A percentile compares a stretch with the other conserved stretches of the same genome.
Evolutionary conservation across 805 yeast species (phyloP).

Genomic region (Torulaspora quercuum): DNA sequence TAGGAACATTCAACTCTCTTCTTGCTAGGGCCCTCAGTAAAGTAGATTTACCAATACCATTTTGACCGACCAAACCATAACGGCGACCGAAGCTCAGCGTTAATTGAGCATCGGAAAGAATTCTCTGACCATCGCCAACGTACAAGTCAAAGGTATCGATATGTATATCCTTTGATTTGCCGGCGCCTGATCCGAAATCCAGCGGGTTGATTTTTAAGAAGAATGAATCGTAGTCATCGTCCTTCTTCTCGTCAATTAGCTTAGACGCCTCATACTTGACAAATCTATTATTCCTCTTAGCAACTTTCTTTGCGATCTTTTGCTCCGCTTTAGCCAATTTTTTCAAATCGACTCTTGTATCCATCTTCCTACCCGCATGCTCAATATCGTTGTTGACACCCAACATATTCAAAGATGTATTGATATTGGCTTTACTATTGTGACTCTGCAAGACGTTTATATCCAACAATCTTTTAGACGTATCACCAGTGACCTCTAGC

Average conservation of each 20-base stretch:
- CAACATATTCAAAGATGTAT: slow-evolving; percentile 69
- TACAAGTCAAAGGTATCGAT: slow-evolving; percentile 88
- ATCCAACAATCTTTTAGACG: slow-evolving; percentile 81
- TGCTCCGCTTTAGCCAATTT: slow-evolving; percentile 96
- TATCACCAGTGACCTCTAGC: slow-evolving; percentile 75
- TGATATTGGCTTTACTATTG: slow-evolving; percentile 62
- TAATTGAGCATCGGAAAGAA: slow-evolving; percentile 80
- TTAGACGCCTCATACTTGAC: slow-evolving; percentile 94
- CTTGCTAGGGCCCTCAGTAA: slow-evolving; percentile 84
- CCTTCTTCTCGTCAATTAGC: slow-evolving; percentile 60
- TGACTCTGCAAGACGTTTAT: slow-evolving; percentile 66
- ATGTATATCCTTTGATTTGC: slow-evolving; percentile 95
- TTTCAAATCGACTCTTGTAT: slow-evolving; percentile 92
- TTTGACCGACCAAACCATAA: slow-evolving; percentile 96
- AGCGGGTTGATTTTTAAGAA: slow-evolving; percentile 93
- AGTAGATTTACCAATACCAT: slow-evolving; percentile 99
- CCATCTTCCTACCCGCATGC: slow-evolving; percentile 86
- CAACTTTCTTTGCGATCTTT: slow-evolving; percentile 95
- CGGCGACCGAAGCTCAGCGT: slow-evolving; percentile 89
- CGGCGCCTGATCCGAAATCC: slow-evolving; percentile 85
- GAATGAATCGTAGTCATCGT: slow-evolving; percentile 87
- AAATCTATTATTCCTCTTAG: slow-evolving; percentile 75
- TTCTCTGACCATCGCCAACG: slow-evolving; percentile 94
- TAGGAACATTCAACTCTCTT: slow-evolving; percentile 91
- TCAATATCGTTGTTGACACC: slow-evolving; percentile 84